Conservation (phyloP, 108 stramenopile species). For the Skeletonema potamos region DNA sequence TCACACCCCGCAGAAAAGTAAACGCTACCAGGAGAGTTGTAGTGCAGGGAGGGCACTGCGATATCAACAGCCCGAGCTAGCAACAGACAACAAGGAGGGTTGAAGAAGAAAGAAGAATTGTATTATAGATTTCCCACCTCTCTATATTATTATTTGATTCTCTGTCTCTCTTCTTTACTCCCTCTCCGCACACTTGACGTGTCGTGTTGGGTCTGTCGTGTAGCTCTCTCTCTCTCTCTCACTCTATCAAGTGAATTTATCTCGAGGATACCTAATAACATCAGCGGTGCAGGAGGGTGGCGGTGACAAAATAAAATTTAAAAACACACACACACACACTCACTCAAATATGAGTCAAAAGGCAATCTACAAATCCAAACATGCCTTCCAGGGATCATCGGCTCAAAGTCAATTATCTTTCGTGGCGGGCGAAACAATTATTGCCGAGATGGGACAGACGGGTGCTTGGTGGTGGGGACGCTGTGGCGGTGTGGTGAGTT, state of each 20-base stretch:
- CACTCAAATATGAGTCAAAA: not conserved
- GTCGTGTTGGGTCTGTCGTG: not conserved
- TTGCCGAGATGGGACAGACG: constrained; percentile 60
- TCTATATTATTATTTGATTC: no score
- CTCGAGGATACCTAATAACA: no score
- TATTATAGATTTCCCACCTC: not conserved
- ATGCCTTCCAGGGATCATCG: constrained; percentile 74
- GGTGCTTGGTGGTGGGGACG: constrained; percentile 91
- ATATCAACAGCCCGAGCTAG: not conserved
- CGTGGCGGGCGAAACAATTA: constrained; percentile 58
- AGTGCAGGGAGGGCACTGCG: no score
- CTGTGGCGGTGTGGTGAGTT: constrained; percentile 1
- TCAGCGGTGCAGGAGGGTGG: no score
- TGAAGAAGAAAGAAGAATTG: not conserved
- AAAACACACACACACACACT: not conserved
- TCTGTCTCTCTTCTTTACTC: not conserved
- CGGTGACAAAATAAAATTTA: no score
- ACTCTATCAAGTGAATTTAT: not conserved
- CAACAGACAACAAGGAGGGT: not conserved
- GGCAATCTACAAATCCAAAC: constrained; percentile 67
- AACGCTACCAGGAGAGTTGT: no score
- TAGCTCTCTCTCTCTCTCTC: no score
- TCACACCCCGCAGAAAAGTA: no score
- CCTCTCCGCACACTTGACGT: not conserved
- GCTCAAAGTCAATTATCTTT: constrained; percentile 79